Evolutionary conservation across 192 early-diverging fungal genomes (phyloP), one percentile per base, ranked within the genome.

Genomic region (Funneliformis mosseae): DNA sequence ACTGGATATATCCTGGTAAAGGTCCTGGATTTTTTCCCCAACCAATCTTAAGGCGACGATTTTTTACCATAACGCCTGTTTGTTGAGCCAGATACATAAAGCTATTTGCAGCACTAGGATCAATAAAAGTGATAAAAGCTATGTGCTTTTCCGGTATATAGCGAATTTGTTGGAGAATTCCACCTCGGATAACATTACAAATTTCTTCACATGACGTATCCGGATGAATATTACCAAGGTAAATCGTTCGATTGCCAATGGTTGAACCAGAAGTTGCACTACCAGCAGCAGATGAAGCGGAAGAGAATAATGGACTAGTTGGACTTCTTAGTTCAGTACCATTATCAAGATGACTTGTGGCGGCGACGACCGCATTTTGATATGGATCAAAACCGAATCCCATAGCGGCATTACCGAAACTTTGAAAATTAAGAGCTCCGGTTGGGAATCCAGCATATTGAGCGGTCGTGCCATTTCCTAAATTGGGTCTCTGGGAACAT

Each of bases 101-200:
- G 39, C 82, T 83, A 43, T 81, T 79, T 6, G 96, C 96, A 0
- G 91, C 81, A 21, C 66, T 74, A 5, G 94, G 92, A 76, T 95
- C 94, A 12, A 95, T 86, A 88, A 97, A 97, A 0, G 95, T 93
- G 38, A 95, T 90, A 83, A 97, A 96, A 0, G 93, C 93, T 78
- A 93, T 94, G 81, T 92, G 92, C 81, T 95, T 95, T 42, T 93
- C 91, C 42, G 88, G 88, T 71, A 91, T 83, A 83, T 92, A 95
- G 25, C 90, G 86, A 74, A 97, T 91, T 45, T 92, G 91, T 80
- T 94, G 90, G 16, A 97, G 84, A 61, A 96, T 90, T 12, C 96
- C 96, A 27, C 95, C 96, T 21, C 96, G 93, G 82, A 97, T 92
- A 7, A 88, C 90, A 88, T 97, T 95, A 76, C 94, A 96, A 25